These are phyloP conservation scores for Incumbomyces lentus DNA, from an alignment of 2,329 filamentous ascomycete species.

Conservation along the genomic window DNA sequence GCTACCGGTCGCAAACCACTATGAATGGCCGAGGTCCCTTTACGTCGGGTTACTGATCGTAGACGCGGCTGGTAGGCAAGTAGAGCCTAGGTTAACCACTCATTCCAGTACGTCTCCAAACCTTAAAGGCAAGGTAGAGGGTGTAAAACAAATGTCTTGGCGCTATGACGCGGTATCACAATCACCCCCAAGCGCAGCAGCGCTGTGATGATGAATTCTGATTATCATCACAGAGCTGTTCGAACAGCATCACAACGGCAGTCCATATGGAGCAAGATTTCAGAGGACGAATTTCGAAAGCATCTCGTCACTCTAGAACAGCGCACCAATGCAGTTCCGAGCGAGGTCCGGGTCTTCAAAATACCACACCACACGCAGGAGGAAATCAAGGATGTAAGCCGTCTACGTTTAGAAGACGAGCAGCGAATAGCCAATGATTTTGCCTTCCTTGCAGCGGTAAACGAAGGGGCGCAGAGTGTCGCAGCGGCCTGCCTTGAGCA, in stretches of 20 bases:
- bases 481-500: constrained; percentile 26
- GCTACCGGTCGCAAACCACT: too few relatives aligned
- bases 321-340: constrained; percentile 9
- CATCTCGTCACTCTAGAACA: constrained; percentile 15
- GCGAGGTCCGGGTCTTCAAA: constrained; percentile 6
- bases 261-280: constrained; percentile 19
- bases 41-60: too few relatives aligned
- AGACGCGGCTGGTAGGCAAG: too few relatives aligned
- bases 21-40: too few relatives aligned
- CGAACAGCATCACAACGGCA: constrained; percentile 12
- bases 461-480: constrained; percentile 22
- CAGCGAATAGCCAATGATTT: constrained; percentile 23
- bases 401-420: constrained; percentile 15
- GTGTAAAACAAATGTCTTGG: too few relatives aligned
- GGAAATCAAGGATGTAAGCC: not conserved
- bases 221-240: not conserved
- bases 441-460: constrained; percentile 23
- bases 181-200: too few relatives aligned
- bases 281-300: constrained; percentile 16
- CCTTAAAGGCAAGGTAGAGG: too few relatives aligned
- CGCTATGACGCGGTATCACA: too few relatives aligned
- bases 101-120: too few relatives aligned
- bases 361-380: not conserved
- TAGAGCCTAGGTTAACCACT: too few relatives aligned
- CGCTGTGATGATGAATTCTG: too few relatives aligned